These are phyloP conservation scores for Musa beccarii DNA, from an alignment of 176 grass and related monocot genomes.

Conservation along the genomic window DNA sequence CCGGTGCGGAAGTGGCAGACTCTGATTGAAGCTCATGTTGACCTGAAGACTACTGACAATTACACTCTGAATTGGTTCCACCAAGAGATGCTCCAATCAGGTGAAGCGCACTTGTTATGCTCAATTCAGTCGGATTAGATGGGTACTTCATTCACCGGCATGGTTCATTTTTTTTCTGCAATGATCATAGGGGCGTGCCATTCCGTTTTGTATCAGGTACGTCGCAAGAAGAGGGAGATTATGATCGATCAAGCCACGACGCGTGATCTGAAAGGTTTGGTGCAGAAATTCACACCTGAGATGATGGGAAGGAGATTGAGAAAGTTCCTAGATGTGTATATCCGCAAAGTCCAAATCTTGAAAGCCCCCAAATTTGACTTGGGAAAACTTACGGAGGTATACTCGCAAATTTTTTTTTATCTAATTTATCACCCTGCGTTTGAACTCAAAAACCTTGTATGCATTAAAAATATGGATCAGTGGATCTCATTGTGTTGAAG, in stretches of 20 bases:
- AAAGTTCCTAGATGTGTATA: slow-evolving; percentile 68
- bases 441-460: too few species aligned
- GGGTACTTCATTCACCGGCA: slow-evolving; percentile 30
- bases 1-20: slow-evolving; percentile 85
- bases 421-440: too few species aligned
- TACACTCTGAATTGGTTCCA: slow-evolving; percentile 82
- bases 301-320: slow-evolving; percentile 92
- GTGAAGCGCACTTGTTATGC: slow-evolving; percentile 89
- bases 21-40: slow-evolving; percentile 74
- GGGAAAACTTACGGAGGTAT: slow-evolving; percentile 91
- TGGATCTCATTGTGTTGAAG: not conserved
- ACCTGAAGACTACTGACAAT: slow-evolving; percentile 75
- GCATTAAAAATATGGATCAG: not conserved
- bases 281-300: slow-evolving; percentile 80
- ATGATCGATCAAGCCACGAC: slow-evolving; percentile 66
- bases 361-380: slow-evolving; percentile 80
- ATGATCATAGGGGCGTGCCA: too few species aligned
- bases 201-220: slow-evolving; percentile 30
- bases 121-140: slow-evolving; percentile 65
- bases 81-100: slow-evolving; percentile 61
- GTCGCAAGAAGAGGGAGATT: slow-evolving; percentile 89
- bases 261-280: slow-evolving; percentile 75
- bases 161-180: not conserved
- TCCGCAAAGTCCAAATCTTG: slow-evolving; percentile 85
- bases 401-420: not conserved